Percentiles rank a stretch among this genome's conserved stretches.
Conservation (phyloP, 805 yeast genomes). For the Teunomyces pallodes region DNA sequence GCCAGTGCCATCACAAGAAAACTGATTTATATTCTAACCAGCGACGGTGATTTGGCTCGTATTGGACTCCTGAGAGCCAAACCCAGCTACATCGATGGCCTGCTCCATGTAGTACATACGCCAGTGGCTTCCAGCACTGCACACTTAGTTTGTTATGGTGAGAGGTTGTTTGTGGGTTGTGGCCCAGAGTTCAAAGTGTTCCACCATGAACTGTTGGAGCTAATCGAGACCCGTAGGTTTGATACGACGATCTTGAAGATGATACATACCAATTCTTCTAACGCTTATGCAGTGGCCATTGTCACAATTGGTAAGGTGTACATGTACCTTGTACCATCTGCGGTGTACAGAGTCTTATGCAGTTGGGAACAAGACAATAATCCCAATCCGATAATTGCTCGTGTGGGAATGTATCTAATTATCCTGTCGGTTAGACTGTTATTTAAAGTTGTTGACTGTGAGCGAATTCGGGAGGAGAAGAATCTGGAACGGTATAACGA, state of each 20-base stretch:
- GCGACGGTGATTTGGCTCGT: background rate
- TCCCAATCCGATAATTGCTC: background rate
- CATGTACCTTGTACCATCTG: background rate
- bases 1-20: background rate
- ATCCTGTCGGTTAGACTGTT: background rate
- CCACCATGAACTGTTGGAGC: background rate
- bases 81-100: background rate
- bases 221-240: background rate
- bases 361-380: background rate
- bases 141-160: background rate
- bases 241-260: background rate
- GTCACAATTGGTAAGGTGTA: background rate
- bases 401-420: background rate
- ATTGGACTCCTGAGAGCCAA: background rate
- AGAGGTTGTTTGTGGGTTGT: background rate
- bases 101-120: background rate
- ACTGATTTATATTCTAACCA: background rate
- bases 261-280: background rate
- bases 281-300: background rate
- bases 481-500: background rate
- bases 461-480: background rate
- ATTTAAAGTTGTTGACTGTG: background rate
- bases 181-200: background rate
- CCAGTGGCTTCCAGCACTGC: background rate
- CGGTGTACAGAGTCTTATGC: background rate